These are phyloP conservation scores for Ganoderma boninense DNA, from an alignment of 1,284 basidiomycete species.

Conservation along the genomic window DNA sequence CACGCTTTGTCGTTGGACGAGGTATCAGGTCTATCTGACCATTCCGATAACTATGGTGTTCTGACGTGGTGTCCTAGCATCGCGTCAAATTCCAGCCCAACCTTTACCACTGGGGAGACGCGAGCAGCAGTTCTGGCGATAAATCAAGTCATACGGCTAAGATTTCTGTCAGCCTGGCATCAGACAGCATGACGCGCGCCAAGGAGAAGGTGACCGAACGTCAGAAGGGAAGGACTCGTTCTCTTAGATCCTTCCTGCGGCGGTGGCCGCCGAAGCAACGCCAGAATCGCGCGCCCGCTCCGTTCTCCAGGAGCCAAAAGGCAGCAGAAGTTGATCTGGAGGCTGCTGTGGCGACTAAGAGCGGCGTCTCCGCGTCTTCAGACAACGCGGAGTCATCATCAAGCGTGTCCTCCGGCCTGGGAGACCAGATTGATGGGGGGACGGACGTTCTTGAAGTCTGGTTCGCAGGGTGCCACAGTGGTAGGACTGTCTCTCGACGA, in stretches of 20 bases:
- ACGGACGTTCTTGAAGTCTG: conserved; percentile 45
- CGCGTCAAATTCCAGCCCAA: conserved; percentile 50
- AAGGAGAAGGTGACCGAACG: conserved; percentile 8
- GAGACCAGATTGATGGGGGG: conserved; percentile 21
- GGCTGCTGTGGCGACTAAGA: not conserved
- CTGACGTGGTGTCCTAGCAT: conserved; percentile 30
- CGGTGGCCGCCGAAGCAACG: conserved; percentile 8
- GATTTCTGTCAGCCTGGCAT: not conserved
- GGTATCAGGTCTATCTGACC: conserved; percentile 25
- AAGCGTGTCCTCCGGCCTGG: conserved; percentile 1
- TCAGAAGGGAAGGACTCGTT: not conserved
- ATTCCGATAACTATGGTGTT: not conserved
- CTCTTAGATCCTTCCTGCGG: conserved; percentile 5
- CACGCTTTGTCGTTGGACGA: conserved; percentile 57
- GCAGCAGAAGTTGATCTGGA: conserved; percentile 12
- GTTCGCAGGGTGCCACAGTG: conserved; percentile 44
- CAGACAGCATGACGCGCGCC: not conserved
- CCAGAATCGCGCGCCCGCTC: not conserved
- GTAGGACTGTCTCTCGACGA: conserved; percentile 23
- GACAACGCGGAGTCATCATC: not conserved
- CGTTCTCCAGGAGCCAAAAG: conserved; percentile 11
- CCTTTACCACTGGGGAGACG: conserved; percentile 37
- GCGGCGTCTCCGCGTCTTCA: not conserved
- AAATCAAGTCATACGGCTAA: not conserved
- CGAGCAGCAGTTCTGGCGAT: not conserved